Conservation (phyloP, 345 rosid genomes). For the Hirschfeldia incana region DNA sequence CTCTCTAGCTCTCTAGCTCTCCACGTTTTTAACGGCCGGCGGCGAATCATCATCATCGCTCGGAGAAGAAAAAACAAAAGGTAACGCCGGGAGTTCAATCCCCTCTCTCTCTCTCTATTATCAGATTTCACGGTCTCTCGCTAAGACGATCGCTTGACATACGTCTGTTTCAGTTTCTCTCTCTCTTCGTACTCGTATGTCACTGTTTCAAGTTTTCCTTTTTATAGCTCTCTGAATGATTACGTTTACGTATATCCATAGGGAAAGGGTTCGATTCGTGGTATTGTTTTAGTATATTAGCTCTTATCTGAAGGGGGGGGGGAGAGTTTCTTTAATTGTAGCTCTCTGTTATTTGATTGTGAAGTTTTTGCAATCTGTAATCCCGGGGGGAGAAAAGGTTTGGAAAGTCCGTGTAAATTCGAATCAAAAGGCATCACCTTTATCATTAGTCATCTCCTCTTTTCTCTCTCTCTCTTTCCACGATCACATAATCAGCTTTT, state of each 20-base stretch:
- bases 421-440: not conserved
- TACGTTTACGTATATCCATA: not conserved
- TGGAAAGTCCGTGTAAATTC: slow-evolving; percentile 29
- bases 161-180: slow-evolving; percentile 5
- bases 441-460: slow-evolving; percentile 8
- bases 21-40: slow-evolving; percentile 35
- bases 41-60: slow-evolving; percentile 27
- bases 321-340: slow-evolving; percentile 1
- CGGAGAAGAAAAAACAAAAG: slow-evolving; percentile 12
- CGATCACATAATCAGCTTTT: slow-evolving; percentile 16
- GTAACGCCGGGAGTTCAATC: slow-evolving; percentile 19
- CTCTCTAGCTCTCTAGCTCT: slow-evolving; percentile 8
- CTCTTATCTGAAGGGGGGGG: not conserved
- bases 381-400: slow-evolving; percentile 29
- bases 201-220: not conserved
- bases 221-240: not conserved
- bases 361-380: slow-evolving; percentile 29
- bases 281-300: not conserved
- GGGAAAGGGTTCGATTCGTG: slow-evolving; percentile 11
- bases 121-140: slow-evolving; percentile 1
- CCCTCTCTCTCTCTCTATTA: not conserved
- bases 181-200: not conserved
- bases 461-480: slow-evolving; percentile 8
- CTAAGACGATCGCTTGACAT: slow-evolving; percentile 3
- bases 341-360: not conserved